Base-by-base conservation (phyloP, 495 filamentous ascomycete species). In the Podospora anserina region DNA sequence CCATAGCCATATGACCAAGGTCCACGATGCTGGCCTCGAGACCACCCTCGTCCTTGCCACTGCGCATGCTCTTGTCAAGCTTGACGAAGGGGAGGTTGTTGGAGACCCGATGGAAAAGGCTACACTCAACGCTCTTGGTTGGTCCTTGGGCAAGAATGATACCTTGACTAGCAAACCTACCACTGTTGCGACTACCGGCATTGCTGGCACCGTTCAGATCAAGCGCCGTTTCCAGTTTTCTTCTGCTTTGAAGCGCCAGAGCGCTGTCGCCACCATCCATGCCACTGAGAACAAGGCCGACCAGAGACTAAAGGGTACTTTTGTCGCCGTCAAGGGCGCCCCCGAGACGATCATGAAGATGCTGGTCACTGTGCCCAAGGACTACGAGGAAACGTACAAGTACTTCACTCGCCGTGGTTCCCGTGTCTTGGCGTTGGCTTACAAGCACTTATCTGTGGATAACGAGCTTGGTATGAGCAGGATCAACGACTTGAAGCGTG, bases 61-160 rank as follows among this genome's bases (percentile, higher is more conserved):
- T 60, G 95, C 95, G 11, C 95, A 99, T 76, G 95, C 95, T 19
- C 82, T 99, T 44, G 95, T 99, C 27, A 96, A 92, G 72, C 82
- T 99, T 5, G 95, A 99, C 71, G 95, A 99, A 76, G 96, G 95
- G 20, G 95, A 99, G 18, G 88, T 98, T 68, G 96, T 98, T 60
- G 95, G 95, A 69, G 95, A 99, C 76, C 95, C 95, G 18, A 99
- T 99, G 95, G 95, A 99, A 75, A 97, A 97, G 78, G 95, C 95
- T 54, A 97, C 95, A 13, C 82, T 99, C 20, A 82, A 83, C 13
- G 91, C 93, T 66, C 87, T 99, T 61, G 93, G 94, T 49, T 99
- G 95, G 95, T 88, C 86, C 56, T 83, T 99, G 30, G 93, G 94
- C 34, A 90, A 88, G 68, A 94, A 95, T 67, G 96, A 98, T 73